Percentiles rank a stretch among this genome's conserved stretches.
phyloP scores from a whole-genome alignment of 2,329 filamentous ascomycete genomes.

The Monilinia polystroma region DNA sequence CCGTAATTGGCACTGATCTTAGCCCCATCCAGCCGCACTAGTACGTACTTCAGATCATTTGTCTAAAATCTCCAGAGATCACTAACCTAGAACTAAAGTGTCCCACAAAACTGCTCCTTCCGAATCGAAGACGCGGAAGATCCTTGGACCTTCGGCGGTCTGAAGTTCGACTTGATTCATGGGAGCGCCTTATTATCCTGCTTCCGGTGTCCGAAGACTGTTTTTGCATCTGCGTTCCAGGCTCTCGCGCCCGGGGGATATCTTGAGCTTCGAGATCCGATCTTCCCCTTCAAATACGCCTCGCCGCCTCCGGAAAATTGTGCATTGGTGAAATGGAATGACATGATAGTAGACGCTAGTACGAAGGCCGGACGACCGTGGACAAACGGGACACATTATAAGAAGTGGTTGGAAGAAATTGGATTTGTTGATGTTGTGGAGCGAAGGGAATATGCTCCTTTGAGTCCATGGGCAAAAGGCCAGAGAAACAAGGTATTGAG shows the following conservation, averaged over 20 bases:
- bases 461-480: conserved; percentile 35
- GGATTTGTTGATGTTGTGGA: conserved; percentile 37
- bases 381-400: conserved; percentile 30
- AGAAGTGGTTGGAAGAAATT: conserved; percentile 36
- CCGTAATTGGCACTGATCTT: conserved; percentile 34
- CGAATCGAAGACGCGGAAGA: conserved; percentile 41
- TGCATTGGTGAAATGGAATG: conserved; percentile 14
- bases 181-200: conserved; percentile 12
- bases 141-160: conserved; percentile 33
- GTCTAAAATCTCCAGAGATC: neutral
- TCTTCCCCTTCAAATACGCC: conserved; percentile 18
- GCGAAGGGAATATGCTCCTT: conserved; percentile 34
- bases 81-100: conserved; percentile 19
- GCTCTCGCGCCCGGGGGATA: conserved; percentile 19
- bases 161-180: conserved; percentile 17
- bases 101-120: conserved; percentile 36
- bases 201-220: conserved; percentile 6
- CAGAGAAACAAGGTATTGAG: conserved; percentile 34
- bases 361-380: conserved; percentile 31
- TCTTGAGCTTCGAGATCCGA: conserved; percentile 18
- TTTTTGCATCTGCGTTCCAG: conserved; percentile 10
- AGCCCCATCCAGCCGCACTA: conserved; percentile 36
- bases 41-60: conserved; percentile 11
- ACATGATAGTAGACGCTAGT: conserved; percentile 24
- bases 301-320: neutral